Base-by-base conservation (phyloP, 2,329 filamentous ascomycete species). In the Stagonosporopsis rhizophila region DNA sequence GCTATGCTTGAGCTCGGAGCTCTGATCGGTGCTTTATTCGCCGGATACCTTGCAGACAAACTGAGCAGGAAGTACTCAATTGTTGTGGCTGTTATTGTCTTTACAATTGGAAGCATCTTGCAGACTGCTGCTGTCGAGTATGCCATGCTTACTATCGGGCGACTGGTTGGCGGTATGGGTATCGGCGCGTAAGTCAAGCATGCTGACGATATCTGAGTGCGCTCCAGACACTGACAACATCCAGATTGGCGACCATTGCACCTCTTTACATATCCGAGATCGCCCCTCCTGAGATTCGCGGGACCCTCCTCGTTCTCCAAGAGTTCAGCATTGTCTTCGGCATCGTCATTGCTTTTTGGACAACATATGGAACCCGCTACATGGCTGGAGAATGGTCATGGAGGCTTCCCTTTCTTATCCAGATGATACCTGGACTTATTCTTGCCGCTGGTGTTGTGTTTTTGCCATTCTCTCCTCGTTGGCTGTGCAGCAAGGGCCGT, bases 1-100 rank as follows among this genome's bases (percentile, higher is more conserved):
- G 82, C 82, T 3, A 84, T 84, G 81, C 80, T 85, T 45, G 81
- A 84, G 57, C 62, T 84, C 19, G 82, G 82, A n/a, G 82, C 82
- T 8, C 69, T 83, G 46, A 64, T 76, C 22, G 73, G 74, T 49
- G 70, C 73, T 5, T 56, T 76, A n/a, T 71, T 72, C 37, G 67
- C 72, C 14, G 73, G 73, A 1, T 84, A 78, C 73, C 75, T 83
- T 32, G 82, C 82, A 1, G 82, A 85, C 58, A 80, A 77, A 60
- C 77, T 83, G 32, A 83, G 81, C 4, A 73, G 83, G 34, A 81
- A 83, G 49, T 82, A 81, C 58, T 80, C 80, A 3, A 83, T 85
- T 37, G 62, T 83, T 1, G 77, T 83, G 2, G 82, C 81, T 4
- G 82, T 83, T 4, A 61, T 72, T 9, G 77, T 85, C 30, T 85